phyloP scores from a whole-genome alignment of 2,329 filamentous ascomycete genomes.

The Ascochyta fabae region DNA sequence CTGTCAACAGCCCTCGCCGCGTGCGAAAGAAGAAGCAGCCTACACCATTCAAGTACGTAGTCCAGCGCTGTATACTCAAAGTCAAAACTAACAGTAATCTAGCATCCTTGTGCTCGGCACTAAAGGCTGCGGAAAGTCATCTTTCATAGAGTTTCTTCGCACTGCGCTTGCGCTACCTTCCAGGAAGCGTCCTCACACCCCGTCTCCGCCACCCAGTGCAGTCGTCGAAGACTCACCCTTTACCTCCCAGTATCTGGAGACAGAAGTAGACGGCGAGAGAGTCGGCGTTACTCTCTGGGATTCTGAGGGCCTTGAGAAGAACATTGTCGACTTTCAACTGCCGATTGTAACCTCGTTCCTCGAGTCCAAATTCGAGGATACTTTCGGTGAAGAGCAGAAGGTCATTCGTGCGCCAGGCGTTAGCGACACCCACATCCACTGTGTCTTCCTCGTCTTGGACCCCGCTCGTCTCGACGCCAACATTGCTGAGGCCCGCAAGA shows the following conservation, averaged over 20 bases:
- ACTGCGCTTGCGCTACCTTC: constrained; percentile 82
- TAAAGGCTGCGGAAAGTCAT: constrained; percentile 89
- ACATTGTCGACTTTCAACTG: constrained; percentile 90
- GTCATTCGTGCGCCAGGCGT: constrained; percentile 90
- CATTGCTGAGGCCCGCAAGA: constrained; percentile 68
- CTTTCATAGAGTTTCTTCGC: constrained; percentile 94
- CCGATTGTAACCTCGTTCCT: constrained; percentile 90
- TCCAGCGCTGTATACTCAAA: neutral
- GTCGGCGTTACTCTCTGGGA: constrained; percentile 96
- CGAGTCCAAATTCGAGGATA: constrained; percentile 98
- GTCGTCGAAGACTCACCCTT: constrained; percentile 64
- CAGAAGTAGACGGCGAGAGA: constrained; percentile 89
- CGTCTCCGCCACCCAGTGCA: constrained; percentile 54
- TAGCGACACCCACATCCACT: constrained; percentile 96
- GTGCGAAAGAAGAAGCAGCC: constrained; percentile 95
- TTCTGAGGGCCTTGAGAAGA: constrained; percentile 92
- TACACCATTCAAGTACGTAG: constrained; percentile 93
- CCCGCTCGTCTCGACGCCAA: constrained; percentile 85
- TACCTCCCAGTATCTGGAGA: constrained; percentile 88
- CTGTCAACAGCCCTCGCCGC: constrained; percentile 89
- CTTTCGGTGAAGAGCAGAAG: constrained; percentile 96
- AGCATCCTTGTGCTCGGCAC: constrained; percentile 92
- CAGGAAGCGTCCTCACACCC: constrained; percentile 68
- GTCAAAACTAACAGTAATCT: constrained; percentile 22
- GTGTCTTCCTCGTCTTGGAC: constrained; percentile 90